Conservation (phyloP, 805 yeast genomes). For the Hanseniaspora meyeri region DNA sequence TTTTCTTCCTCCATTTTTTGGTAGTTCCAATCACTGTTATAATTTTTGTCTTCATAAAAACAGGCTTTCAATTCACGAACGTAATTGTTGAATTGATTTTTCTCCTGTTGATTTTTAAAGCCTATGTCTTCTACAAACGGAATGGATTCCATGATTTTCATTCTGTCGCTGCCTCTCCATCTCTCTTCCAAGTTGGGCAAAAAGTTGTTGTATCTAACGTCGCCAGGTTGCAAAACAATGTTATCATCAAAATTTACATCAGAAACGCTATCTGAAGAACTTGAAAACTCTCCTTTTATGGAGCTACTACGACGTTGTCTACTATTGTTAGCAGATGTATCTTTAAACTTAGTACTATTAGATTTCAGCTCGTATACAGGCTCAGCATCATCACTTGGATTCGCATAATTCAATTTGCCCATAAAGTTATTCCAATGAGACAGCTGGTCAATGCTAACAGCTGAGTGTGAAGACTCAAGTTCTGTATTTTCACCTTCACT, state of each 20-base stretch:
- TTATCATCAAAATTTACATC: not conserved
- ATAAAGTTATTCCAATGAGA: conserved; percentile 8
- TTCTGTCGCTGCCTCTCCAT: conserved; percentile 65
- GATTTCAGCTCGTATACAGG: not conserved
- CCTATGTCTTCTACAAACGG: conserved; percentile 21
- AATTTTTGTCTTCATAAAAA: conserved; percentile 19
- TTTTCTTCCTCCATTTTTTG: conserved; percentile 10
- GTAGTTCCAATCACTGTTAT: conserved; percentile 8
- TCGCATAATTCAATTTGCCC: not conserved
- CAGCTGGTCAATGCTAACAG: not conserved
- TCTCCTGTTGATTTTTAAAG: conserved; percentile 23
- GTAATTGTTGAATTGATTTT: conserved; percentile 24
- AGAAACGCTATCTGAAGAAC: not conserved
- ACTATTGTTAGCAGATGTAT: not conserved
- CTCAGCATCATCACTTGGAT: not conserved
- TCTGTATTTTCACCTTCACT: not conserved
- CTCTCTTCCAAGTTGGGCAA: conserved; percentile 36
- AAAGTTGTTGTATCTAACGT: conserved; percentile 15
- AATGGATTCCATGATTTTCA: conserved; percentile 38
- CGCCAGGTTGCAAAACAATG: conserved; percentile 1
- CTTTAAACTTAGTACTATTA: not conserved
- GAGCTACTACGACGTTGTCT: not conserved
- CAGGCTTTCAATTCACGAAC: conserved; percentile 22
- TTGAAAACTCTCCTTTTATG: not conserved
- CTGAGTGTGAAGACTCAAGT: not conserved